phyloP scores from a whole-genome alignment of 75 land plant species.

The Ceratopteris richardii region DNA sequence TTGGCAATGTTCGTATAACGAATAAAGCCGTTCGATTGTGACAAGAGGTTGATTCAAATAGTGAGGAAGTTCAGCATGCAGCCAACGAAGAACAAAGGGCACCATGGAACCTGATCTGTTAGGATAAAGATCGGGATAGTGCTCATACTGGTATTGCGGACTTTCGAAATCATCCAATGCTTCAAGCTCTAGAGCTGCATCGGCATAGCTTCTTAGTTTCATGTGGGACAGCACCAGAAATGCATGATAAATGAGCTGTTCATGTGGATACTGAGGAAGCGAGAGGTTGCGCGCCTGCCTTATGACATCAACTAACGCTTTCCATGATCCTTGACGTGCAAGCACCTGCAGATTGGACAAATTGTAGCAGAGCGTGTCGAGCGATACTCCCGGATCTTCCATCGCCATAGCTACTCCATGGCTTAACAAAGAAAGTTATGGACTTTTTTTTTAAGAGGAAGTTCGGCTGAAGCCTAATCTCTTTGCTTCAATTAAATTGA shows the following conservation, averaged over 20 bases:
- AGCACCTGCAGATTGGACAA: constrained; percentile 40
- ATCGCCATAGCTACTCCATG: too few species aligned
- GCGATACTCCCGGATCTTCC: neutral
- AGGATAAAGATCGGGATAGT: constrained; percentile 56
- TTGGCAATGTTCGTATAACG: constrained; percentile 34
- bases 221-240: constrained; percentile 58
- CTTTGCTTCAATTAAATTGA: too few species aligned
- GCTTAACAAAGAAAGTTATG: too few species aligned
- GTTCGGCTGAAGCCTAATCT: too few species aligned
- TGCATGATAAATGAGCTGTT: constrained; percentile 55
- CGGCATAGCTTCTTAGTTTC: constrained; percentile 74
- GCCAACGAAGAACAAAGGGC: constrained; percentile 73
- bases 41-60: constrained; percentile 33
- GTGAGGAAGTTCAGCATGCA: constrained; percentile 67
- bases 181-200: constrained; percentile 44
- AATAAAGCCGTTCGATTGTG: constrained; percentile 63
- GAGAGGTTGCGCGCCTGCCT: constrained; percentile 40
- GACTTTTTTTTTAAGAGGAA: too few species aligned
- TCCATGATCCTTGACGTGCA: constrained; percentile 76
- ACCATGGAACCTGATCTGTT: constrained; percentile 69
- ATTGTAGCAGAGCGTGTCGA: constrained; percentile 30
- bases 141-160: constrained; percentile 46
- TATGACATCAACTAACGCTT: constrained; percentile 61
- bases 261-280: constrained; percentile 48
- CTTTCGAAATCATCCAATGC: constrained; percentile 31